Base-by-base conservation (phyloP, 805 yeast species). In the Kuraishia piskuri region DNA sequence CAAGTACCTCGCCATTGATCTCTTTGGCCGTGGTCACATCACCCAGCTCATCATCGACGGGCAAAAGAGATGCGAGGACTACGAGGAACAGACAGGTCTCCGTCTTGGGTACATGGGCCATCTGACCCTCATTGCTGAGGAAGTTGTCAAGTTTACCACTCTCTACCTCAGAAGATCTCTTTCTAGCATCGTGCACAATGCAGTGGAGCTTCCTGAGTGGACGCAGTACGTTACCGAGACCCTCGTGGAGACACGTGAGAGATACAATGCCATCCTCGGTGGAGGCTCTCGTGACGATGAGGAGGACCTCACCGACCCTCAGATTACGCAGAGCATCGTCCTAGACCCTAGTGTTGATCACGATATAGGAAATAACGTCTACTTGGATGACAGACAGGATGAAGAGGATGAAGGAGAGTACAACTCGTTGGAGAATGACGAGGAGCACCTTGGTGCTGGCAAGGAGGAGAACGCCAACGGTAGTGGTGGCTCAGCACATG, bases 31-130 rank as follows among this genome's bases (percentile, higher is more conserved):
- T 63, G 84, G 83, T 51, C 65, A 75, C 12, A 79, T 86, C 49
- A 79, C 84, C 1, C 75, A 78, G 59, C 67, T 78, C 25, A 82
- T 86, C 21, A 73, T 86, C 21, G 73, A 75, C 40, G 91, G 91
- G 3, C 88, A 86, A 59, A 68, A 70, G 56, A 69, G 70, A 25
- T 83, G 88, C 54, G 78, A 79, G 55, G 76, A 76, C 37, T 79
- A 82, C 61, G 88, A 88, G 65, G 78, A 76, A 57, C 71, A 71
- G 54, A 74, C 75, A 17, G 81, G 82, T 3, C 78, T 88, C 46
- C 77, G 95, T 53, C 79, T 91, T 45, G 99, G 99, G 0, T 94
- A 90, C 65, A 90, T 91, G 90, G 99, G 99, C n/a, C 99, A 94
- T 66, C 71, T 94, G 58, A 90, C 96, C 6, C 73, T 94, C 51